A percentile compares a stretch with the other conserved stretches of the same genome.
These are phyloP conservation scores for Aquanectria penicillioides DNA, from an alignment of 2,329 filamentous ascomycete genomes.

Conservation along the genomic window DNA sequence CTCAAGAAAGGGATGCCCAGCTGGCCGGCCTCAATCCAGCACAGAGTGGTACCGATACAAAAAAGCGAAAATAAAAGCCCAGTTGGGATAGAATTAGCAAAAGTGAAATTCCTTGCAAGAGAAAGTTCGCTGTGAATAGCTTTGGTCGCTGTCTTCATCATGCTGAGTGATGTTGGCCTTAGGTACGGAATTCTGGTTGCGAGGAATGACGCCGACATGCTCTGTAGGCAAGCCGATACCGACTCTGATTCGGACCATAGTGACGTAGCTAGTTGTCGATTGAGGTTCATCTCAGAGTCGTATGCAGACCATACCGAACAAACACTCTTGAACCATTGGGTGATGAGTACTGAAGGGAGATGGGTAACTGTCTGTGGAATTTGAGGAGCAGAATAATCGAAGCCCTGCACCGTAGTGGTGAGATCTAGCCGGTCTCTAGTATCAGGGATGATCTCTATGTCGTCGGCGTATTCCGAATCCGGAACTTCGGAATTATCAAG, in stretches of 20 bases:
- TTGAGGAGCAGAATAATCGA: constrained; percentile 8
- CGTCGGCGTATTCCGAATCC: constrained; percentile 13
- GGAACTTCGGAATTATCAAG: constrained; percentile 3
- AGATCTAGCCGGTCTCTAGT: neutral
- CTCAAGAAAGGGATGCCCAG: constrained; percentile 46
- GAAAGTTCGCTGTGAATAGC: constrained; percentile 47
- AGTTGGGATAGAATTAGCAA: constrained; percentile 41
- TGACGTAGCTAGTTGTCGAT: constrained; percentile 49
- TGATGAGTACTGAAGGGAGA: constrained; percentile 44
- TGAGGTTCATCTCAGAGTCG: constrained; percentile 51
- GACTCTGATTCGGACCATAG: constrained; percentile 51
- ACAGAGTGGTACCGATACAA: constrained; percentile 52
- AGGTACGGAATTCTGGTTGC: constrained; percentile 47
- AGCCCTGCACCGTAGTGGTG: neutral
- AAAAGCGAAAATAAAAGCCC: constrained; percentile 51
- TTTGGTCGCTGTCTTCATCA: constrained; percentile 48
- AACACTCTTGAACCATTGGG: constrained; percentile 51
- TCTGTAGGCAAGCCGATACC: constrained; percentile 52
- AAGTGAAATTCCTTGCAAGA: constrained; percentile 33
- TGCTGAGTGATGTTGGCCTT: constrained; percentile 43
- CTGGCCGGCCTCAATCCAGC: constrained; percentile 50
- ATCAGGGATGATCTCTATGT: constrained; percentile 14
- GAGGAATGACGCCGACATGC: constrained; percentile 52
- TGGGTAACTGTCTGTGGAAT: constrained; percentile 28
- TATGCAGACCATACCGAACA: constrained; percentile 54